Conservation (phyloP, 2,329 filamentous ascomycete genomes). For the Alternaria panax region DNA sequence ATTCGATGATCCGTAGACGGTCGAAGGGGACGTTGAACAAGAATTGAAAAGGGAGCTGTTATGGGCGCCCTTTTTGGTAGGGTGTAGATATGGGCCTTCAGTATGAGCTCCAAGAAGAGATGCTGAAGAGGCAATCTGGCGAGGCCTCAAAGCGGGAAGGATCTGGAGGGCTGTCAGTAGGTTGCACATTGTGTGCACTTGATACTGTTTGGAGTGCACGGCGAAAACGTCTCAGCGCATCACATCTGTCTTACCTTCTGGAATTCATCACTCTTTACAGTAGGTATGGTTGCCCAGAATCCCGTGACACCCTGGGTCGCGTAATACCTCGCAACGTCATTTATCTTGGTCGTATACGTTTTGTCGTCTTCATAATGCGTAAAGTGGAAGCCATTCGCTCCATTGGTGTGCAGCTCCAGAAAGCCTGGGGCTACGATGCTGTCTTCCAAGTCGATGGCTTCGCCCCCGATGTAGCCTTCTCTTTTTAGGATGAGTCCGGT, state of each 20-base stretch:
- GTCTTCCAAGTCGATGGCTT: slow-evolving; percentile 58
- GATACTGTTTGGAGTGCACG: neutral
- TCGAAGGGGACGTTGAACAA: slow-evolving; percentile 43
- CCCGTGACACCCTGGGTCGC: slow-evolving; percentile 61
- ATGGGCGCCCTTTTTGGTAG: slow-evolving; percentile 63
- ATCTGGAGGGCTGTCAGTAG: slow-evolving; percentile 47
- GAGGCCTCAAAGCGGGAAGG: slow-evolving; percentile 57
- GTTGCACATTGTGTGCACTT: neutral
- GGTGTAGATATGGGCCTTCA: slow-evolving; percentile 64
- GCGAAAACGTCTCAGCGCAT: neutral
- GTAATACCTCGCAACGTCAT: slow-evolving; percentile 58
- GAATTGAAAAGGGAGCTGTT: slow-evolving; percentile 55
- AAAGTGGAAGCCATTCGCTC: slow-evolving; percentile 62
- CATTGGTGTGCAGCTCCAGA: slow-evolving; percentile 64
- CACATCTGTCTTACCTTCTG: slow-evolving; percentile 45
- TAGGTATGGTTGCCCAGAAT: slow-evolving; percentile 63
- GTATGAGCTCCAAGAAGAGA: slow-evolving; percentile 63
- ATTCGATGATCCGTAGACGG: slow-evolving; percentile 58
- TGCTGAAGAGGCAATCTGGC: slow-evolving; percentile 53
- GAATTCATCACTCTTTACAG: slow-evolving; percentile 57
- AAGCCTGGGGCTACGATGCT: slow-evolving; percentile 63
- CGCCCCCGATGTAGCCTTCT: slow-evolving; percentile 54
- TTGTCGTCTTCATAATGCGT: slow-evolving; percentile 56
- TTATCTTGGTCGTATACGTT: slow-evolving; percentile 55
- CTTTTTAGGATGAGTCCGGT: slow-evolving; percentile 53